These are phyloP conservation scores for Backusella tuberculispora DNA, from an alignment of 192 early-diverging fungal species.

Conservation along the genomic window DNA sequence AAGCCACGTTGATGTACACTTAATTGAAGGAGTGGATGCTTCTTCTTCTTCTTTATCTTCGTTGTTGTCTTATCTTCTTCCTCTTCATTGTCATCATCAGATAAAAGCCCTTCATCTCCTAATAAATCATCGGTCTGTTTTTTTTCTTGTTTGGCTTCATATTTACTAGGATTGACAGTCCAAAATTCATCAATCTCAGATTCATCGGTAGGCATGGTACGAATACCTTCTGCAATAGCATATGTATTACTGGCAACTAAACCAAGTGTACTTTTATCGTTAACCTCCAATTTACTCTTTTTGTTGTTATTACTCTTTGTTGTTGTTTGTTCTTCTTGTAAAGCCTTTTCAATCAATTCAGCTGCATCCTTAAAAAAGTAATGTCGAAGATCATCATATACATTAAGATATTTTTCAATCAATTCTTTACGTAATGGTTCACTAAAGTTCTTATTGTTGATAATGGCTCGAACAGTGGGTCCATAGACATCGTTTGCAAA, in stretches of 20 bases:
- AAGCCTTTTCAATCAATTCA: constrained; percentile 26
- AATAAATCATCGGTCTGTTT: constrained; percentile 1
- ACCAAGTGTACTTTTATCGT: constrained; percentile 17
- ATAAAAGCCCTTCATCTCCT: constrained; percentile 31
- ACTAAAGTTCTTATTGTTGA: constrained; percentile 61
- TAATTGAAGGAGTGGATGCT: constrained; percentile 45
- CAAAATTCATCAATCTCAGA: constrained; percentile 67
- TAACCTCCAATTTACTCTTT: constrained; percentile 32
- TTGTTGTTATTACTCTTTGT: constrained; percentile 42
- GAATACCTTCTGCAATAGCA: constrained; percentile 59
- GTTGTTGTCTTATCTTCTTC: constrained; percentile 30
- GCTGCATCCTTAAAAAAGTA: constrained; percentile 77
- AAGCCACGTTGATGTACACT: constrained; percentile 70
- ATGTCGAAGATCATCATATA: constrained; percentile 84
- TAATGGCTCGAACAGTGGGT: constrained; percentile 55
- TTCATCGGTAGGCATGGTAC: constrained; percentile 58
- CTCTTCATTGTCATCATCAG: constrained; percentile 37
- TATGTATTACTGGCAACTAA: constrained; percentile 62
- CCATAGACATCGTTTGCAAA: constrained; percentile 76
- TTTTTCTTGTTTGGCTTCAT: constrained; percentile 15
- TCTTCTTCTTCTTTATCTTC: constrained; percentile 35
- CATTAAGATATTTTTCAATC: constrained; percentile 71
- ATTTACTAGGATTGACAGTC: constrained; percentile 52
- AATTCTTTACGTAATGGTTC: constrained; percentile 67
- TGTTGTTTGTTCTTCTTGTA: constrained; percentile 35